Evolutionary conservation across 208 protist genomes (phyloP).

Genomic region (Borovskyia barvae): DNA sequence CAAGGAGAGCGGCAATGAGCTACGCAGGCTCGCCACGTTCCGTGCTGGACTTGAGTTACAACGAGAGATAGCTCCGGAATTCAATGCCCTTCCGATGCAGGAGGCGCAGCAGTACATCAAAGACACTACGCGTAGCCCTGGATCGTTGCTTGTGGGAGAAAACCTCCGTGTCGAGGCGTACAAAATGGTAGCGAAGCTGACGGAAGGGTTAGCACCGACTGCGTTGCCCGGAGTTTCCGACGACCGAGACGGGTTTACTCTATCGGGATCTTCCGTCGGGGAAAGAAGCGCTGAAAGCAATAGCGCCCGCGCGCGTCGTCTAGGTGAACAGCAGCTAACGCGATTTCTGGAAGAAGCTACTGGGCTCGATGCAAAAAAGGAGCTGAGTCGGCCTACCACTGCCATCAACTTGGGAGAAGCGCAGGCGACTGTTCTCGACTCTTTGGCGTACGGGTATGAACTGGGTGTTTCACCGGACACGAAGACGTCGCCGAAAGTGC

Average conservation of each 20-base stretch:
- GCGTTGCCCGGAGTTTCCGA: conserved; percentile 40
- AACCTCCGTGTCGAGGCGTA: conserved; percentile 62
- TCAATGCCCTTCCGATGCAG: conserved; percentile 70
- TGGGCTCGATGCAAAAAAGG: conserved; percentile 35
- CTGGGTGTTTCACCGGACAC: conserved; percentile 22
- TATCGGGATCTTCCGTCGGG: conserved; percentile 2
- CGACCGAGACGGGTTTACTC: neutral
- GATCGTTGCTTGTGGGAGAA: conserved; percentile 51
- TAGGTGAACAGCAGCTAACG: conserved; percentile 34
- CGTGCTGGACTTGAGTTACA: conserved; percentile 67
- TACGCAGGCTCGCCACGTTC: conserved; percentile 59
- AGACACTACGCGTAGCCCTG: conserved; percentile 72
- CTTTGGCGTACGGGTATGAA: conserved; percentile 16
- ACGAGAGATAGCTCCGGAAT: conserved; percentile 78
- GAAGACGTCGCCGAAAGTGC: conserved; percentile 4
- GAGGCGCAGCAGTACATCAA: conserved; percentile 58
- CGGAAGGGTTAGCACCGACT: conserved; percentile 34
- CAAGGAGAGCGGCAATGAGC: conserved; percentile 64
- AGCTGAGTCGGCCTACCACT: conserved; percentile 17
- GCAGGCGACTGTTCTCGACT: conserved; percentile 46
- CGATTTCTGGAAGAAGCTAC: conserved; percentile 68
- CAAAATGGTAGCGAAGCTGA: conserved; percentile 45
- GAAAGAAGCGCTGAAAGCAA: conserved; percentile 9
- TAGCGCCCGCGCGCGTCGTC: conserved; percentile 15
- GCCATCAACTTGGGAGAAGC: conserved; percentile 45